A percentile compares a stretch with the other conserved stretches of the same genome.
These are phyloP conservation scores for Bacterosira constricta DNA, from an alignment of 108 stramenopile species.

Conservation along the genomic window DNA sequence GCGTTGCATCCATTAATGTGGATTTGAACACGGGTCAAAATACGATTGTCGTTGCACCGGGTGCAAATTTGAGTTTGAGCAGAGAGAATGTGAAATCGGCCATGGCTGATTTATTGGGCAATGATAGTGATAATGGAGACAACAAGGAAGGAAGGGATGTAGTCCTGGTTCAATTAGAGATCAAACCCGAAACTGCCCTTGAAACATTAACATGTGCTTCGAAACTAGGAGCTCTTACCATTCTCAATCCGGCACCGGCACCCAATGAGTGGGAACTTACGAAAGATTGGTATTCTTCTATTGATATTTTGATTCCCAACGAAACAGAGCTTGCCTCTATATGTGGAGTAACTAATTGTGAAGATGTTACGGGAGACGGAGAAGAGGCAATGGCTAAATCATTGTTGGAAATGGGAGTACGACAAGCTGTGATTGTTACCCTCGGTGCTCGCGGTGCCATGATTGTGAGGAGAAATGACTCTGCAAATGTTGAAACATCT, in stretches of 20 bases:
- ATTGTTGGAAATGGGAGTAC: slow-evolving; percentile 64
- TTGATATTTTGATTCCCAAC: slow-evolving; percentile 85
- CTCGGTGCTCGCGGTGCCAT: slow-evolving; percentile 83
- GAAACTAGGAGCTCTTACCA: slow-evolving; percentile 48
- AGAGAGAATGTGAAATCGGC: slow-evolving; percentile 60
- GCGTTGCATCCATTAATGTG: slow-evolving; percentile 80
- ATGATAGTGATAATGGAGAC: neutral
- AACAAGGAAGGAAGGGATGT: slow-evolving; percentile 39
- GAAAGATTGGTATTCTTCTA: slow-evolving; percentile 61
- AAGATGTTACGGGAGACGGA: slow-evolving; percentile 37
- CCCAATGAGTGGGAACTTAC: slow-evolving; percentile 45
- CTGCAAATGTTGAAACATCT: neutral
- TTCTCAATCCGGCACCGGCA: slow-evolving; percentile 67
- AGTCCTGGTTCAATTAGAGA: slow-evolving; percentile 83
- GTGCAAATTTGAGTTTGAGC: slow-evolving; percentile 74
- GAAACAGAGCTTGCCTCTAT: slow-evolving; percentile 73
- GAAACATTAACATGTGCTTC: slow-evolving; percentile 67
- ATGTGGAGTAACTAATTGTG: slow-evolving; percentile 20
- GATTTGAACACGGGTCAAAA: slow-evolving; percentile 79
- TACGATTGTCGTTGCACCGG: slow-evolving; percentile 79
- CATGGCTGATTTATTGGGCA: slow-evolving; percentile 19
- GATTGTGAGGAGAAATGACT: slow-evolving; percentile 56
- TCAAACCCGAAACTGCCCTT: slow-evolving; percentile 65
- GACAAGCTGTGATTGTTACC: slow-evolving; percentile 77
- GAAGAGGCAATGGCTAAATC: slow-evolving; percentile 64